Conservation (phyloP, 2,329 filamentous ascomycete species). For the Helicocarpus griseus region DNA sequence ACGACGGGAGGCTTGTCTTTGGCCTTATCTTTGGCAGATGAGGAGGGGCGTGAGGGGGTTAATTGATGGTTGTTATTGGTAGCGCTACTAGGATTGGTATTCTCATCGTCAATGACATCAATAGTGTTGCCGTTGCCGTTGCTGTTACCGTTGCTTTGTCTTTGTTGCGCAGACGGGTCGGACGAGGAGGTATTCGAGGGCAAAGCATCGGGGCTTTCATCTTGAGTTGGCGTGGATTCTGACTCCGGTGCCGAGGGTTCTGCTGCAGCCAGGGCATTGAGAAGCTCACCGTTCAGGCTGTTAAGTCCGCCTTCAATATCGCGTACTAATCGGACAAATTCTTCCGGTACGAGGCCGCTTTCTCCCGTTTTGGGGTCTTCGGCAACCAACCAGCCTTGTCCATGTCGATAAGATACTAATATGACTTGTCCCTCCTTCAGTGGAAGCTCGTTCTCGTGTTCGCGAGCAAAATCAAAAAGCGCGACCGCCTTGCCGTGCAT, state of each 20-base stretch:
- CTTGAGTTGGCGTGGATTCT: constrained; percentile 22
- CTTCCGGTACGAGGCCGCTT: constrained; percentile 89
- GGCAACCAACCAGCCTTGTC: constrained; percentile 94
- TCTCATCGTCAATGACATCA: not conserved
- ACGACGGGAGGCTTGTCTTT: constrained; percentile 30
- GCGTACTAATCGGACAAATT: constrained; percentile 83
- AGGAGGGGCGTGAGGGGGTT: not conserved
- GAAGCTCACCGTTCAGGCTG: constrained; percentile 50
- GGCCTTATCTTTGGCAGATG: not conserved
- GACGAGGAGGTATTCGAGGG: constrained; percentile 8
- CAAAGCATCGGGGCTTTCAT: constrained; percentile 11
- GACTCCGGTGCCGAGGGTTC: constrained; percentile 13
- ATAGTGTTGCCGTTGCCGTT: constrained; percentile 3
- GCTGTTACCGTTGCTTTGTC: constrained; percentile 24
- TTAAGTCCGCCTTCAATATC: constrained; percentile 88
- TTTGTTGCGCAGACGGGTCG: constrained; percentile 30
- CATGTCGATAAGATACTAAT: constrained; percentile 89
- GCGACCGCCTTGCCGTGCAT: constrained; percentile 96
- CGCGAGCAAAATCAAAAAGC: constrained; percentile 85
- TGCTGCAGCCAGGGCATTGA: constrained; percentile 22
- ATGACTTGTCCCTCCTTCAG: constrained; percentile 92
- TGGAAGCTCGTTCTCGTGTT: constrained; percentile 93
- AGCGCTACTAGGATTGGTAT: not conserved
- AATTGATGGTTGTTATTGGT: not conserved
- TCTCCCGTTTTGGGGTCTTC: constrained; percentile 91